Percentiles rank a stretch among this genome's conserved stretches.
Conservation (phyloP, 1,284 basidiomycete species). For the Papiliotrema laurentii region DNA sequence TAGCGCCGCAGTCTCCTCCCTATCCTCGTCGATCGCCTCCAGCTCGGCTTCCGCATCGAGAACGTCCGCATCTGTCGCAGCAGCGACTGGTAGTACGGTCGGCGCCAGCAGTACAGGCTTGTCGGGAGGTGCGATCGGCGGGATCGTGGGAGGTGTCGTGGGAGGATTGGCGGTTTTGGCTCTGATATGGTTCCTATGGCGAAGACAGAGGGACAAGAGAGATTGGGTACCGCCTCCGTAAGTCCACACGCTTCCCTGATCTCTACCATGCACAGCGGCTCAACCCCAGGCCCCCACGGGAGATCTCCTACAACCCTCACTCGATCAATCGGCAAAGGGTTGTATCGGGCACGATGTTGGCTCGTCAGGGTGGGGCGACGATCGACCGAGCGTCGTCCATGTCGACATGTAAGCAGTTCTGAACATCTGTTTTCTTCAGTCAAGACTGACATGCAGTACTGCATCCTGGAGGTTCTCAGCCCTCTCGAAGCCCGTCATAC, state of each 20-base stretch:
- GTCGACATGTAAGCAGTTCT: constrained; percentile 29
- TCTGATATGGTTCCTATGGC: constrained; percentile 24
- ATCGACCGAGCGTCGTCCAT: constrained; percentile 25
- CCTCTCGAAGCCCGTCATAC: constrained; percentile 27
- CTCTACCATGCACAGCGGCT: not conserved
- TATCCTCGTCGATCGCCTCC: constrained; percentile 3
- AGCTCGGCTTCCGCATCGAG: constrained; percentile 1
- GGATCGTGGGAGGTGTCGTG: constrained; percentile 39
- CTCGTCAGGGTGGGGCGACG: constrained; percentile 6
- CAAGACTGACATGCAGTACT: constrained; percentile 12
- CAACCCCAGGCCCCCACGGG: constrained; percentile 27
- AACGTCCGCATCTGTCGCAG: constrained; percentile 8
- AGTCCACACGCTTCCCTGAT: constrained; percentile 10
- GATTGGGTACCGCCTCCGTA: constrained; percentile 42
- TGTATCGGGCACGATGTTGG: constrained; percentile 11
- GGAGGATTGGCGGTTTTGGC: constrained; percentile 28
- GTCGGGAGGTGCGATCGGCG: constrained; percentile 39
- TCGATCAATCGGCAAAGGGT: constrained; percentile 10
- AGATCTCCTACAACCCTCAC: constrained; percentile 19
- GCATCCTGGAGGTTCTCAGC: constrained; percentile 14
- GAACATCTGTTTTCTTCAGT: not conserved
- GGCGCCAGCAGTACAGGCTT: constrained; percentile 10
- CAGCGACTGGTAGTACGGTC: not conserved
- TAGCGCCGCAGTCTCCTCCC: not conserved
- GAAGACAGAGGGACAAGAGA: constrained; percentile 24